Evolutionary conservation across 805 yeast genomes (phyloP), one percentile per base, ranked within the genome.

Genomic region (Spathaspora gorwiae): DNA sequence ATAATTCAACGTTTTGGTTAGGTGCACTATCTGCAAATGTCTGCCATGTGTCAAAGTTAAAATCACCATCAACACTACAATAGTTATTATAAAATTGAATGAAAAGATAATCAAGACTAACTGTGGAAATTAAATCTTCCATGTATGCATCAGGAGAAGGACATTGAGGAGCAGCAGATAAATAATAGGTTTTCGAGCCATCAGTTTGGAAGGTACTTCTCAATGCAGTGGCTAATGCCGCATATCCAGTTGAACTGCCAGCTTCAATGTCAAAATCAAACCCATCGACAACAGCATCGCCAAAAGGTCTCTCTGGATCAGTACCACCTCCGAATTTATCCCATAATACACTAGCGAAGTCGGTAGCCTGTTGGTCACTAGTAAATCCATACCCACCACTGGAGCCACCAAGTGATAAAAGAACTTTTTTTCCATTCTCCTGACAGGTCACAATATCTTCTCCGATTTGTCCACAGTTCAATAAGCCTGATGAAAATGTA

Each of bases 91-190:
- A 90, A 68, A 90, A 90, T 68, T 89, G 96, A 52, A 90, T 76
- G 60, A 87, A 88, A 5, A 88, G 85, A 62, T 81, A 88, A 65
- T 90, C 96, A 53, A 90, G 72, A 34, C 78, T 71, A 9, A 87
- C 81, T 64, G 75, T 40, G 79, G 52, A 44, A 38, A 65, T 49
- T 24, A 61, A 49, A 15, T 50, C 54, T 15, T 63, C 62, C 15
- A 61, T 51, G 26, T 56, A 54, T 8, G 51, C 83, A 68, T 90
- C 97, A 14, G 96, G 96, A 62, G 82, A 85, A 26, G 81, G 84
- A 70, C 97, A 90, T 69, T 89, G 96, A 15, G 97, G 97, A 50
- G 97, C 92, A 52, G 96, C 96, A 43, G 95, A 81, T 38, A 89
- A 68, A 61, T 83, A 87, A 68, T 82, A 87, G 27, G 65, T 55